Evolutionary conservation across 768 basidiomycete species (phyloP), one percentile per base, ranked within the genome.

Genomic region (Xerocomus potaroensis): DNA sequence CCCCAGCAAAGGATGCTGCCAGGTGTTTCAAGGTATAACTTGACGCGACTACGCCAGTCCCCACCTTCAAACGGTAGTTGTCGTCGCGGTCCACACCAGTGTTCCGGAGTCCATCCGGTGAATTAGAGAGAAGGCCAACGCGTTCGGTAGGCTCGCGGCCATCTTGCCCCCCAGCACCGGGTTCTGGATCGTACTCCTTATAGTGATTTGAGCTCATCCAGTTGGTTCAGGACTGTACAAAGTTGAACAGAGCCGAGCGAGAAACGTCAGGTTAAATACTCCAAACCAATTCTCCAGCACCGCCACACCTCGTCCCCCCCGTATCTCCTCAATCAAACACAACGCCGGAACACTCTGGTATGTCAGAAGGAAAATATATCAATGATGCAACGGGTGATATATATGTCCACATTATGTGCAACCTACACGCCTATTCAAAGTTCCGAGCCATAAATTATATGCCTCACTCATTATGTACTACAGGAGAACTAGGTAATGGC

Each of bases 1-100:
- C 84, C 3, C 74, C 73, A 6, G 72, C 62, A 57, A 86, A 86
- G 0, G 83, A 78, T 0, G 64, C 60, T 2, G 69, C 41, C 3
- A 81, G 51, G 43, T 81, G 75, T 9, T 56, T 46, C 35, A 57
- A 38, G 8, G 35, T 31, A 29, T 53, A 65, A 12, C 39, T 42
- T 21, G 43, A 42, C 8, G 33, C 12, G n/a, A 12, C 27, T n/a
- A 68, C 49, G 43, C 57, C 42, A 56, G 58, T 33, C 51, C 29
- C 12, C 12, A 44, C 43, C 49, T 62, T 38, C 24, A 41, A 39
- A 31, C 1, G 41, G 8, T 6, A 18, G 12, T 18, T 15, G 15
- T 27, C 30, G 22, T 24, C 36, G 55, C 50, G 27, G 51, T 42
- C 19, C 50, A 43, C 2, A 33, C 38, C 41, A 41, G 36, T 12